Conservation (phyloP, 106 monocot genomes). For the Apostasia ramifera region DNA sequence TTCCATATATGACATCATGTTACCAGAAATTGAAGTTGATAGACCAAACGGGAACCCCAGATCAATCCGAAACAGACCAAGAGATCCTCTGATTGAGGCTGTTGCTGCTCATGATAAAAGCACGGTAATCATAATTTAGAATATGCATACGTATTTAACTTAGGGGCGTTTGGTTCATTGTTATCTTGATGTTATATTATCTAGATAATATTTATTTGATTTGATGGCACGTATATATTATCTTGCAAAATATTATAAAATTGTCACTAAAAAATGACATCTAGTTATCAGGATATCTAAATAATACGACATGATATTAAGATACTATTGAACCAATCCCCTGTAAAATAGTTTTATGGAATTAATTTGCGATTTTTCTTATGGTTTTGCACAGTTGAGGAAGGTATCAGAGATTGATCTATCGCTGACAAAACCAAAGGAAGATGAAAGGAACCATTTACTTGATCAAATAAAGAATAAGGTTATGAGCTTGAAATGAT, state of each 20-base stretch:
- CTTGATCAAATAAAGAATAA: constrained; percentile 90
- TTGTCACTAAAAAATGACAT: too few species aligned
- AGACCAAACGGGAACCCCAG: constrained; percentile 24
- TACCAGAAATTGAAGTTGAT: constrained; percentile 28
- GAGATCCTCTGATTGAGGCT: constrained; percentile 90
- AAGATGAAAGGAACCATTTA: constrained; percentile 51
- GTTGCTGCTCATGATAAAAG: constrained; percentile 96
- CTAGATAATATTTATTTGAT: too few species aligned
- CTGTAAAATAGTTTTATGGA: too few species aligned
- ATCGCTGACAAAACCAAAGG: constrained; percentile 34
- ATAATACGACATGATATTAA: too few species aligned
- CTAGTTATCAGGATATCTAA: too few species aligned
- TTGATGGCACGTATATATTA: too few species aligned
- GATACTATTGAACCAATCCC: too few species aligned
- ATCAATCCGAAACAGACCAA: constrained; percentile 74
- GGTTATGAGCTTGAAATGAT: constrained; percentile 32
- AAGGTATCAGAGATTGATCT: constrained; percentile 69
- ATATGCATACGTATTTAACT: not conserved
- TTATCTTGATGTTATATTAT: not conserved
- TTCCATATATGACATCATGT: constrained; percentile 23
- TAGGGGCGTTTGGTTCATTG: not conserved
- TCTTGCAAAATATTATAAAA: too few species aligned
- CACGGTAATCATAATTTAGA: constrained; percentile 40
- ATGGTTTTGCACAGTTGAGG: constrained; percentile 47
- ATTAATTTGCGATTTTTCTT: too few species aligned